These are phyloP conservation scores for Turnera subulata DNA, from an alignment of 345 rosid genomes.

Conservation along the genomic window DNA sequence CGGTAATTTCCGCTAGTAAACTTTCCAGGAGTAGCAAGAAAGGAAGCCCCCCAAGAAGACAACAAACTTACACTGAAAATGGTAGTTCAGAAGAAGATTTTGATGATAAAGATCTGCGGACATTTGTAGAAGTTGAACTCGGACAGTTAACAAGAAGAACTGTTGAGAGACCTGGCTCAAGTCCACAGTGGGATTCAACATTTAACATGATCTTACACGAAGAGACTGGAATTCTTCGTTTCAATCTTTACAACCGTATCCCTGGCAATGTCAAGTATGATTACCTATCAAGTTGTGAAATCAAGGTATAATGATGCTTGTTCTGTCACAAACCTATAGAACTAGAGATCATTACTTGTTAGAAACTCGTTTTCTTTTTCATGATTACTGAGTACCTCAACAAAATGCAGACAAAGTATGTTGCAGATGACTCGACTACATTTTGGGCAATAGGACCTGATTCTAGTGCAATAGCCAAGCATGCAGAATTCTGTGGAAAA, in stretches of 20 bases:
- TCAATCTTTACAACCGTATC: constrained; percentile 61
- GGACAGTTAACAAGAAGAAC: constrained; percentile 80
- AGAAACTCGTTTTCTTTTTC: background rate
- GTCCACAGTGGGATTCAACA: constrained; percentile 75
- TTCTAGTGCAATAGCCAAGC: constrained; percentile 60
- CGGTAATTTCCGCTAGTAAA: constrained; percentile 66
- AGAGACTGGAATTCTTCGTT: constrained; percentile 58
- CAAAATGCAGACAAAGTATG: constrained; percentile 58
- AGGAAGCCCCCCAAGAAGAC: constrained; percentile 64
- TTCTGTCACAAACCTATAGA: background rate
- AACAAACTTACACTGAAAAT: constrained; percentile 26
- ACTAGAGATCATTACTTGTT: background rate
- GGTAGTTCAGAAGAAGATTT: constrained; percentile 30
- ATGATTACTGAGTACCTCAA: background rate
- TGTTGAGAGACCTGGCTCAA: constrained; percentile 49
- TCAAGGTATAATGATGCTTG: constrained; percentile 60
- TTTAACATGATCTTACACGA: constrained; percentile 93
- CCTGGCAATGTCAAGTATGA: constrained; percentile 65
- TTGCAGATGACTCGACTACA: constrained; percentile 74
- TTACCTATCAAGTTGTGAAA: constrained; percentile 76
- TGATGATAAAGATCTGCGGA: constrained; percentile 55
- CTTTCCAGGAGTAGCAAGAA: constrained; percentile 47
- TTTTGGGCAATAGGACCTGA: constrained; percentile 96
- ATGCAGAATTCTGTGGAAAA: constrained; percentile 71
- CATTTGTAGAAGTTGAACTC: constrained; percentile 92